Evolutionary conservation across 1,284 basidiomycete genomes (phyloP).

Genomic region (Termitomyces sp.): DNA sequence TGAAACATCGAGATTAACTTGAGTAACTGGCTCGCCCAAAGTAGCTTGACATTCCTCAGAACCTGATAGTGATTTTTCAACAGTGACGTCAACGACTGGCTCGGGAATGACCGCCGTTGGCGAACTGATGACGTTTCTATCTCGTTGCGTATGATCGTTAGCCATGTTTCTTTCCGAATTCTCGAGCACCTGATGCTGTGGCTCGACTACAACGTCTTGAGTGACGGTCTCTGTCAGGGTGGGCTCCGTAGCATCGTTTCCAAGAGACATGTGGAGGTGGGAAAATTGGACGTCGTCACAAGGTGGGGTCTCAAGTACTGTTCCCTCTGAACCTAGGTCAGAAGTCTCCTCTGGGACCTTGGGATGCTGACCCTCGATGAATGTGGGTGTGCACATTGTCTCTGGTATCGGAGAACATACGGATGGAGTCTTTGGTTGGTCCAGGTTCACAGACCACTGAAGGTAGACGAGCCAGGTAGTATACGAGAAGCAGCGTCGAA

Average conservation of each 20-base stretch:
- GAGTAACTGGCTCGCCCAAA: background rate
- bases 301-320: background rate
- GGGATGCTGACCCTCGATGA: background rate
- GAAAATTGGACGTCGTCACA: background rate
- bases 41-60: background rate
- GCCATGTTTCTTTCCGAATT: background rate
- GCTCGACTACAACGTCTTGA: background rate
- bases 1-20: background rate
- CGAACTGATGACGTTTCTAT: background rate
- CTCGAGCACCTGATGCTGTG: background rate
- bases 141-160: background rate
- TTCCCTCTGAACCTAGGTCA: background rate
- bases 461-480: background rate
- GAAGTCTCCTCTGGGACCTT: background rate
- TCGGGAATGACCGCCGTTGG: background rate
- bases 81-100: background rate
- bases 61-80: background rate
- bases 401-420: background rate
- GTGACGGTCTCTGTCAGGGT: background rate
- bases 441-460: background rate
- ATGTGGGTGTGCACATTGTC: background rate
- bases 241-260: background rate
- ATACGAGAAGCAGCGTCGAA: background rate
- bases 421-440: too few species aligned
- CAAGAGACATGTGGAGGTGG: background rate